Base-by-base conservation (phyloP, 163 green algal species). In the Chlorella variabilis region DNA sequence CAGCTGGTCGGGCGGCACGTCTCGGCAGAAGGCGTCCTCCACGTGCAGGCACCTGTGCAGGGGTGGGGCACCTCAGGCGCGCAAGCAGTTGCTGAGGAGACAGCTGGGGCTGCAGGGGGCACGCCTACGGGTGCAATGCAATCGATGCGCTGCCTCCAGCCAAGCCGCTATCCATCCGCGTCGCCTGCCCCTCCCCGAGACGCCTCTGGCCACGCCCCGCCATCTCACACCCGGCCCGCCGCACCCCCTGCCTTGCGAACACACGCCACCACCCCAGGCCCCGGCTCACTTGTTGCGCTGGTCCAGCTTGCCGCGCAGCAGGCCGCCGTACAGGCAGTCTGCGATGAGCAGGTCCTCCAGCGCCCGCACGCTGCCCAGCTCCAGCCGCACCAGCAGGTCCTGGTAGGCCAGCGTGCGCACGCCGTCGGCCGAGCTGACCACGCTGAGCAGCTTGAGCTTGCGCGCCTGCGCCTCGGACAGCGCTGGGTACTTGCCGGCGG, bases 331-430 rank as follows among this genome's bases (percentile, higher is more conserved):
- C 75, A 99, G 95, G 91, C 95, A 98, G 65, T 98, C 86, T 18
- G 89, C 92, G 77, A 98, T 98, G 51, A 99, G 85, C 68, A 98
- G 89, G 81, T 98, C 91, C 87, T 99, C 96, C 62, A 99, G 90
- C 81, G 96, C 88, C 11, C 93, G 86, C 74, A 98, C 85, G n/a
- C 78, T 92, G 39, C 36, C 27, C 36, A 98, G 89, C 29, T 93
- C 87, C 27, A 98, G 39, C 29, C 73, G 54, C 3, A 1, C 20
- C 66, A 38, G 66, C 39, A 74, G 66, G 41, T 88, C 49, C 2
- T 81, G 66, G 78, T 97, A 98, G 25, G 91, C 67, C 13, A 98
- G 61, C 15, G 25, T 75, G 67, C 77, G 76, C 38, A 51, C 68
- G 36, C 51, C 39, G 31, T 86, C 83, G 0, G 94, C 92, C 42